Conservation (phyloP, 345 rosid genomes). For the Populus simonii region DNA sequence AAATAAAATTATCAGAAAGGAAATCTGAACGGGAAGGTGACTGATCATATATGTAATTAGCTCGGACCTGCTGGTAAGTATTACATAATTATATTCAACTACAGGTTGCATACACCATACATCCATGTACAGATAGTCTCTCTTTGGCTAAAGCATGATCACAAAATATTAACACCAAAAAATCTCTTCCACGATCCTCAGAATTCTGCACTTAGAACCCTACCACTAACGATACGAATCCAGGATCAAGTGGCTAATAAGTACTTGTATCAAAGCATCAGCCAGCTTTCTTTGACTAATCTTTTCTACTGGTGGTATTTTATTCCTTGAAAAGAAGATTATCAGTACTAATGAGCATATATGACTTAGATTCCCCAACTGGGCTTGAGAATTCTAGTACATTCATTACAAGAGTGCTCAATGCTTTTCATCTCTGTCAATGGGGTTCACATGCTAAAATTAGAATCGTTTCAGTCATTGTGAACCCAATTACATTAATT, state of each 20-base stretch:
- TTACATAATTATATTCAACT: background rate
- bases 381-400: background rate
- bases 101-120: background rate
- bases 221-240: too few relatives aligned
- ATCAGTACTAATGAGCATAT: background rate
- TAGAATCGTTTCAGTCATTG: background rate
- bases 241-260: too few relatives aligned
- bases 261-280: too few relatives aligned
- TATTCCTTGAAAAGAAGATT: too few relatives aligned
- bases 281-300: too few relatives aligned
- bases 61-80: background rate
- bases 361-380: background rate
- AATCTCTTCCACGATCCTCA: background rate
- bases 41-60: background rate
- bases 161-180: background rate
- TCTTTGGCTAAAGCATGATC: background rate
- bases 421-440: background rate
- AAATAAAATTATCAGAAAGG: background rate
- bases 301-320: too few relatives aligned
- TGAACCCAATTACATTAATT: background rate
- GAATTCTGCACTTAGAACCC: background rate
- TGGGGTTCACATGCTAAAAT: slow-evolving; percentile 30
- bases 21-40: background rate
- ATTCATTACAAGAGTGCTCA: background rate
- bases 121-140: background rate